Evolutionary conservation across 108 stramenopile genomes (phyloP).

Genomic region (Pseudonitzschia pungens): DNA sequence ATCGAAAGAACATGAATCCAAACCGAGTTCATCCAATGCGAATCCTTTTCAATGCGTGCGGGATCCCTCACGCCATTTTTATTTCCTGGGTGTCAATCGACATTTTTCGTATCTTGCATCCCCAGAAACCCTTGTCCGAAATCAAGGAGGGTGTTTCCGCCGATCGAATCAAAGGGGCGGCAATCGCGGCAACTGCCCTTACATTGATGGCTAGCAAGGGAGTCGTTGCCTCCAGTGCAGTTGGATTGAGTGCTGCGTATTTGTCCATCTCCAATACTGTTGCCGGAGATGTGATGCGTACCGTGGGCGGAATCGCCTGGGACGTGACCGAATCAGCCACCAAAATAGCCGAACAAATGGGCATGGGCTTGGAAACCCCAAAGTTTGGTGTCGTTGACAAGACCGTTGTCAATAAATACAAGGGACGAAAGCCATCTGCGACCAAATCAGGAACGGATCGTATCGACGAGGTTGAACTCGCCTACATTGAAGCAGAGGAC

Average conservation of each 20-base stretch:
- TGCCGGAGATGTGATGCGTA: slow-evolving; percentile 54
- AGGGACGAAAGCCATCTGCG: not conserved
- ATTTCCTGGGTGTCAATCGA: not conserved
- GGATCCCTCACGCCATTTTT: not conserved
- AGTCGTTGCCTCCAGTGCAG: slow-evolving; percentile 37
- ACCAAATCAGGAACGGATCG: not conserved
- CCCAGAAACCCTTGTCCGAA: slow-evolving; percentile 25
- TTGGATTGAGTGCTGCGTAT: slow-evolving; percentile 55
- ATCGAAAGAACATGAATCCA: not conserved
- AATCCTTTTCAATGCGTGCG: not conserved
- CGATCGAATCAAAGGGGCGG: slow-evolving; percentile 61
- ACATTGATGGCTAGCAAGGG: slow-evolving; percentile 44
- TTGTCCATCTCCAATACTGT: slow-evolving; percentile 49
- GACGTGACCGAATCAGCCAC: slow-evolving; percentile 33
- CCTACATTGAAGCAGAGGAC: slow-evolving; percentile 20
- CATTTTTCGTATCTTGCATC: not conserved
- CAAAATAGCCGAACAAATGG: slow-evolving; percentile 13
- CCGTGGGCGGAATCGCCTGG: slow-evolving; percentile 52
- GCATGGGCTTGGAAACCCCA: slow-evolving; percentile 2
- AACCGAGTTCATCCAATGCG: not conserved
- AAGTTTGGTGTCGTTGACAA: slow-evolving; percentile 10
- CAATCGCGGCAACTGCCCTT: slow-evolving; percentile 47
- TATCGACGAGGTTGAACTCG: slow-evolving; percentile 14
- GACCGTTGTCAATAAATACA: slow-evolving; percentile 13
- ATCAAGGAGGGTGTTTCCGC: slow-evolving; percentile 57